Evolutionary conservation across 352 stramenopile species (phyloP), one percentile per base, ranked within the genome.

Genomic region (Globisporangium iwayamae): DNA sequence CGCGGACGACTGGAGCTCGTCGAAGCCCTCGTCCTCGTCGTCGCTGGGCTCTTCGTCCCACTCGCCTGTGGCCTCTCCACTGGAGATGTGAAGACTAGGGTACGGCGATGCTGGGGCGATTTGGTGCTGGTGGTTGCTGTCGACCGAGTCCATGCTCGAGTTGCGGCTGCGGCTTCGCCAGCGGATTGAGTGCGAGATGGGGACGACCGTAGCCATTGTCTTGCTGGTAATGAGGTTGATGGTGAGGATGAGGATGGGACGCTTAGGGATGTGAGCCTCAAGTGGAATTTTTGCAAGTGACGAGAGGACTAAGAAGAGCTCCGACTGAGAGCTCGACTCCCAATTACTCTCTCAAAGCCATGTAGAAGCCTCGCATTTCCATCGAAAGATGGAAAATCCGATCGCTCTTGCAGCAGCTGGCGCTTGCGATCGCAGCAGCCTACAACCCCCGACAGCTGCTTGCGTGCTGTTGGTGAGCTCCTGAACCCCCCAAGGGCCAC

Each of bases 81-180:
- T 41, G 36, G 14, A 11, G 32, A 16, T 16, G 8, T 57, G 52
- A 2, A 56, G 14, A 56, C 14, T 16, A 13, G 28, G 13, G n/a
- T 5, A 41, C 11, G 16, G 50, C n/a, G 11, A 68, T n/a, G 52
- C 63, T 63, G 43, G 34, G 30, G 36, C 63, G 25, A 28, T 56
- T 36, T 65, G 43, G 5, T 62, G 39, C 6, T 68, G 34, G 2
- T 51, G 63, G 18, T 3, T 53, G 39, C 20, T 60, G 41, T 74
- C 64, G 60, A 69, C 22, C 3, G 56, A 41, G 38, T 84, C 74
- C 14, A 73, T 65, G 68, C 76, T 87, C 38, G 71, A 70, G 63
- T 76, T 83, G 62, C 78, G 78, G 53, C 74, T 84, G 46, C 74
- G 76, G 59, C 72, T 81, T 14, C 76, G 68, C 76, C 76, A 84